Base-by-base conservation (phyloP, 2,329 filamentous ascomycete species). In the Epichloe scottii region DNA sequence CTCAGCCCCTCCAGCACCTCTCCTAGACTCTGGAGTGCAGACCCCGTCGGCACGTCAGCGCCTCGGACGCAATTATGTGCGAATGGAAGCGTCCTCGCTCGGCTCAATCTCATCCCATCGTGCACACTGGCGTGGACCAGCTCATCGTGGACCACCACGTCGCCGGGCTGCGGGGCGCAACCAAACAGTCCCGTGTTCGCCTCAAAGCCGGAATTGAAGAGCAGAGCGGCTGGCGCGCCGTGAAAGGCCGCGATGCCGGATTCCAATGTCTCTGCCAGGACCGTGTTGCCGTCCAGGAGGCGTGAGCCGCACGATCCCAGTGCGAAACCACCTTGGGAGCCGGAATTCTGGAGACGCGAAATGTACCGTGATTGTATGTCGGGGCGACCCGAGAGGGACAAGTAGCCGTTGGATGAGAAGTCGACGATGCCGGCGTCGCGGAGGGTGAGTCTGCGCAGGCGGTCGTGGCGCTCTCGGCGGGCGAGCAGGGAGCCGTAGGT, bases 351-450 rank as follows among this genome's bases (percentile, higher is more conserved):
- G 11, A 75, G 55, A 0, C 63, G 58, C 2, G 55, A 51, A 17
- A 91, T 72, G 62, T 82, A 90, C 7, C 79, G 82, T 61, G 81
- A 75, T 66, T 85, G 83, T 7, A 79, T 50, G 14, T 61, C 63
- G 0, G 66, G 60, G 35, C 69, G 63, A 3, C 62, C 63, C 1
- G 87, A 82, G 5, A 90, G 83, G 46, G 89, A 89, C 53, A 95
- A 87, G 62, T 93, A 85, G 51, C 79, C 79, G 63, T 89, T 84
- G 61, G 87, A 90, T 21, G 84, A 83, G 60, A 94, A 86, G 67
- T 94, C 88, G 46, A 82, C 78, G 21, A 79, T 84, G 19, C 75
- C 80, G 1, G 84, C 75, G 0, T 84, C 84, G 3, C 84, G 78
- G 3, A 85, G 63, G 1, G 67, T 76, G 17, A 78, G 61, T 5